Conservation (phyloP, 495 filamentous ascomycete genomes). For the Hypoxylon fragiforme region DNA sequence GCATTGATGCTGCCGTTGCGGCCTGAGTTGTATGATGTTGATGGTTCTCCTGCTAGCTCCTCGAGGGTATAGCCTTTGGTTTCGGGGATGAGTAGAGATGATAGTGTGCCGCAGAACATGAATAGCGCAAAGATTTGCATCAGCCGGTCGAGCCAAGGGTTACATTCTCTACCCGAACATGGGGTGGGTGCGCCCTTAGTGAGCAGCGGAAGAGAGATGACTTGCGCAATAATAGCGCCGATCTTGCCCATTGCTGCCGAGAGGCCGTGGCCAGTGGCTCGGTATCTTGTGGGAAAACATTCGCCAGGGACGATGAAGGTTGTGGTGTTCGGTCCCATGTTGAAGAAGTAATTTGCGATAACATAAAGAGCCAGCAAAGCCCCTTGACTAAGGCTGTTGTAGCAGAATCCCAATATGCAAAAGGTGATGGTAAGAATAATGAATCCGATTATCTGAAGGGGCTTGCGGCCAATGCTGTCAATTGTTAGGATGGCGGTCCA, state of each 20-base stretch:
- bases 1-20: conserved; percentile 43
- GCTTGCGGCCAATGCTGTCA: conserved; percentile 75
- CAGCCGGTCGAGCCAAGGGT: conserved; percentile 74
- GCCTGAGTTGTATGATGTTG: conserved; percentile 41
- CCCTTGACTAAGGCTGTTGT: conserved; percentile 52
- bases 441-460: conserved; percentile 80
- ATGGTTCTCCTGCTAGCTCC: conserved; percentile 53
- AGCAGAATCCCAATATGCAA: conserved; percentile 71
- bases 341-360: conserved; percentile 74
- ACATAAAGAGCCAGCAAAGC: conserved; percentile 74
- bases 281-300: conserved; percentile 85
- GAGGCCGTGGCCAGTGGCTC: conserved; percentile 82
- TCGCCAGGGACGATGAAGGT: conserved; percentile 92
- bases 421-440: conserved; percentile 71
- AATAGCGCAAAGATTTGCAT: conserved; percentile 80
- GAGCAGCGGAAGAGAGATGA: conserved; percentile 55
- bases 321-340: conserved; percentile 78
- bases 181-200: conserved; percentile 45
- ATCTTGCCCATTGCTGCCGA: conserved; percentile 82
- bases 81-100: conserved; percentile 71
- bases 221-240: conserved; percentile 68
- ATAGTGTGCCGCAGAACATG: conserved; percentile 71
- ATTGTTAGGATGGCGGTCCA: conserved; percentile 72
- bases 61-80: conserved; percentile 71
- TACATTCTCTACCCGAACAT: conserved; percentile 45